Base-by-base conservation (phyloP, 1,284 basidiomycete genomes). In the Puccinia polysora region DNA sequence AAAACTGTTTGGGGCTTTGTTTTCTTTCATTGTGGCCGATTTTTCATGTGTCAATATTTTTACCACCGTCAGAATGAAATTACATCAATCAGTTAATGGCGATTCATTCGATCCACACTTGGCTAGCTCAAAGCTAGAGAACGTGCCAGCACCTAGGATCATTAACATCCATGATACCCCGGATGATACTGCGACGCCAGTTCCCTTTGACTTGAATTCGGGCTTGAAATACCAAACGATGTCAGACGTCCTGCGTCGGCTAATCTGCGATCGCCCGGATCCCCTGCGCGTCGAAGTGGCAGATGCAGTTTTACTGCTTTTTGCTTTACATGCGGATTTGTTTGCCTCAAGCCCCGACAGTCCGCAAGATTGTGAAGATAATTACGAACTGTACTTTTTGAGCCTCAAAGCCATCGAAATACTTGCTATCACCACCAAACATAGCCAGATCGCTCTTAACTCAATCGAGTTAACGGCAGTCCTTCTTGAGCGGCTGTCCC, bases 381-480 rank as follows among this genome's bases (percentile, higher is more conserved):
- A 52, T 63, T 63, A 62, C 30, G 68, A 71, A 40, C 28, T 71
- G 4, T 52, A 63, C 15, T 71, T 71, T 53, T 14, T 71, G 28
- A 71, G 49, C 47, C 58, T 71, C 30, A 71, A 63, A 30, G 56
- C 68, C 15, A 50, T 71, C n/a, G 68, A 71, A 38, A 52, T 52
- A 50, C 68, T 71, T 10, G 68, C 68, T 12, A 23, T 49, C 30
- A 45, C 58, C 28, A 62, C 68, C 20, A 49, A 47, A 55, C 58
- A 63, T 53, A 71, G 58, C 43, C 68, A 71, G 30, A 60, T 71
- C 34, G 56, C 47, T 23, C 68, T 71, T n/a, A 71, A 71, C 40
- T 71, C 68, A 1, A 52, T 60, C 25, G 58, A 55, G n/a, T 36
- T 62, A 32, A 62, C 58, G 36, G 68, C 68, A 1, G 49, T 71